Base-by-base conservation (phyloP, 1,139 yeast genomes). In the Yamadazyma pseudoaaseri region DNA sequence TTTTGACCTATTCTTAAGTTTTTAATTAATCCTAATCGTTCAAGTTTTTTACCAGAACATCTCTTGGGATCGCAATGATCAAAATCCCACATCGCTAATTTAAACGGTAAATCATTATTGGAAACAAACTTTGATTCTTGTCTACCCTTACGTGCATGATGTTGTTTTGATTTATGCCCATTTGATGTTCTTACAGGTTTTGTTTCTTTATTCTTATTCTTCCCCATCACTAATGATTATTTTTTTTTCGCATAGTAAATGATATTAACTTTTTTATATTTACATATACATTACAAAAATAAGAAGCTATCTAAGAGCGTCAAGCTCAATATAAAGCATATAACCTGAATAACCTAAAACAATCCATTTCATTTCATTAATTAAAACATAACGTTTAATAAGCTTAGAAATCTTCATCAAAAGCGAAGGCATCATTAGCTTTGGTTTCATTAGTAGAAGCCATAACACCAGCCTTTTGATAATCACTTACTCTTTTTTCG, bases 381-480 rank as follows among this genome's bases (percentile, higher is more conserved):
- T 20, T 18, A 27, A 35, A 25, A n/a, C n/a, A n/a, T n/a, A n/a
- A n/a, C n/a, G n/a, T n/a, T n/a, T 6, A 22, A 22, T 22, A 10
- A 9, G 23, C n/a, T 57, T 65, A 70, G 49, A 70, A 70, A 42
- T 70, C 76, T 54, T 70, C 76, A 48, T 70, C 75, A 49, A 70
- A 70, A 18, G 73, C 53, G 52, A 70, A 69, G 39, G 56, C 54
- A 50, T 54, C 56, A 34, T 54, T 62, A 26, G 32, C 31, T 35
- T 58, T 48, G 35, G 58, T 48, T 36, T 60, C 51, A 36, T 51
- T 56, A 42, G 65, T 50, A 37, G 73, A 89, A 28, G 50, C 50
- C 95, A 92, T 92, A 54, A 92, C 98, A 70, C 97, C 97, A 37
- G 97, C 97, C 73, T 92, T 92, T 71, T 92, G 97, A 71, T 94